Percentiles rank a stretch among this genome's conserved stretches.
These are phyloP conservation scores for Fraxinus paxiana DNA, from an alignment of 305 asterid genomes.

Conservation along the genomic window DNA sequence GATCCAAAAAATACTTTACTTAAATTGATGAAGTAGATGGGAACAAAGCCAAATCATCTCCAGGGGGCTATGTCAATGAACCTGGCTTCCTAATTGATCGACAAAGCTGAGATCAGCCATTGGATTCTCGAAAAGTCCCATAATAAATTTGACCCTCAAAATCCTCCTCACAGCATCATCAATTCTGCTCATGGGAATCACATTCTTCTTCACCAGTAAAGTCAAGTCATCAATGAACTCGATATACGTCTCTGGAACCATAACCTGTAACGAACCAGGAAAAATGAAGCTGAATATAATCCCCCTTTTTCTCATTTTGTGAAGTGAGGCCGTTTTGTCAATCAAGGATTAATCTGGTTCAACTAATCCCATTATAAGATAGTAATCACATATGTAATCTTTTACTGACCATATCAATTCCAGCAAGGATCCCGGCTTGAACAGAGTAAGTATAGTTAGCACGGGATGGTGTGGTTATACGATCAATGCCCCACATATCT, in stretches of 20 bases:
- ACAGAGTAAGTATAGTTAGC: slow-evolving; percentile 48
- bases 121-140: slow-evolving; percentile 35
- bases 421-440: slow-evolving; percentile 44
- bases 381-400: neutral
- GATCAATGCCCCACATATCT: slow-evolving; percentile 41
- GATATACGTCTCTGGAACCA: slow-evolving; percentile 18
- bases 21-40: neutral
- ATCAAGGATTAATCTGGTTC: neutral
- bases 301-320: neutral
- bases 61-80: neutral
- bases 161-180: slow-evolving; percentile 33
- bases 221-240: slow-evolving; percentile 23
- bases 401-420: slow-evolving; percentile 48
- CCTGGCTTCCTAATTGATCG: slow-evolving; percentile 31
- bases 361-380: neutral
- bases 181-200: slow-evolving; percentile 29
- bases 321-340: neutral
- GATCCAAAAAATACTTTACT: neutral
- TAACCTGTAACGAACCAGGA: slow-evolving; percentile 3
- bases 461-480: slow-evolving; percentile 38
- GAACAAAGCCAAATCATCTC: neutral
- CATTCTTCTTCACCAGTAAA: slow-evolving; percentile 21
- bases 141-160: slow-evolving; percentile 28
- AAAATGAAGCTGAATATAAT: neutral
- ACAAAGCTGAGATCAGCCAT: slow-evolving; percentile 26